These are phyloP conservation scores for Stygiomarasmius scandens DNA, from an alignment of 1,284 basidiomycete species.

Conservation along the genomic window DNA sequence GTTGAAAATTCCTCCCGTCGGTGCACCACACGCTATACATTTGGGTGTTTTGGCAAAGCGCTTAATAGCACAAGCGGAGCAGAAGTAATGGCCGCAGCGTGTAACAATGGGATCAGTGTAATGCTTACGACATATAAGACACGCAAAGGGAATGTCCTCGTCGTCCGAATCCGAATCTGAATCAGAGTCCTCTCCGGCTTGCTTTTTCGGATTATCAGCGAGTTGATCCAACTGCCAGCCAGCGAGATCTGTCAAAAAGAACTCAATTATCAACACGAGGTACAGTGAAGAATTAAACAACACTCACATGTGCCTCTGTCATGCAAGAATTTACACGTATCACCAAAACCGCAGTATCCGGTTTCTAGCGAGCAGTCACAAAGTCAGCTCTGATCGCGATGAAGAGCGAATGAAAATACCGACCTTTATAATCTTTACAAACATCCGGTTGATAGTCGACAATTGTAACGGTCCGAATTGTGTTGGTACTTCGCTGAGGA, in stretches of 20 bases:
- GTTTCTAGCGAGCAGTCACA: slow-evolving; percentile 67
- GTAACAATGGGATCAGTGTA: slow-evolving; percentile 97
- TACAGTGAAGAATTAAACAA: slow-evolving; percentile 11
- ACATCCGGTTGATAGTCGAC: slow-evolving; percentile 99
- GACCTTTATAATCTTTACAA: slow-evolving; percentile 99
- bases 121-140: slow-evolving; percentile 92
- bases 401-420: slow-evolving; percentile 26
- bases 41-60: slow-evolving; percentile 94
- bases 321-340: slow-evolving; percentile 96
- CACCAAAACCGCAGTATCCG: slow-evolving; percentile 98
- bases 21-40: slow-evolving; percentile 92
- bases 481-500: slow-evolving; percentile 76
- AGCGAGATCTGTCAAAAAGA: slow-evolving; percentile 73
- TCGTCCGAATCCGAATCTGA: slow-evolving; percentile 68
- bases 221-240: slow-evolving; percentile 97
- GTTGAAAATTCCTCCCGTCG: slow-evolving; percentile 95
- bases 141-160: slow-evolving; percentile 96
- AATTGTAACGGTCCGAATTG: slow-evolving; percentile 93
- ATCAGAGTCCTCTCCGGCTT: slow-evolving; percentile 58
- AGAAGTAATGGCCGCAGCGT: slow-evolving; percentile 97
- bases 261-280: slow-evolving; percentile 23
- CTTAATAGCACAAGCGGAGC: slow-evolving; percentile 91
- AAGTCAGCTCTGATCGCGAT: slow-evolving; percentile 21
- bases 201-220: slow-evolving; percentile 65
- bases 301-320: slow-evolving; percentile 83